These are phyloP conservation scores for Eutreptiella sp. DNA, from an alignment of 208 protist genomes.

Conservation along the genomic window DNA sequence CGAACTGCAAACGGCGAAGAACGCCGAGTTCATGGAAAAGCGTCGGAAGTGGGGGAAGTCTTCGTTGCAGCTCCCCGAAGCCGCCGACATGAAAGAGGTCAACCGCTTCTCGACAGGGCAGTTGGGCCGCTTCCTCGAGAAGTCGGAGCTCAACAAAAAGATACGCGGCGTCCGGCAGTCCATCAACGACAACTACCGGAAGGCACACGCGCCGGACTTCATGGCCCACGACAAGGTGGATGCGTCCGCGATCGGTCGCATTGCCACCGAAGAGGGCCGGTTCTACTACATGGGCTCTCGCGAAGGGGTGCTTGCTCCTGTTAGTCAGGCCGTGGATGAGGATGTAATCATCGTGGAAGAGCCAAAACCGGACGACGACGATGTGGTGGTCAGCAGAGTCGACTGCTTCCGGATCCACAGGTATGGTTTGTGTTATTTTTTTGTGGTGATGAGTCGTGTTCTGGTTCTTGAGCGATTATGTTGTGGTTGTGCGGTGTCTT, in stretches of 20 bases:
- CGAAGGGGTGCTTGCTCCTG: no score
- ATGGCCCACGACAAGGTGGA: neutral
- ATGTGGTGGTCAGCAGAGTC: no score
- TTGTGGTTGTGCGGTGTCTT: no score
- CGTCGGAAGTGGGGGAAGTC: no score
- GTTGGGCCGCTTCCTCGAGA: neutral
- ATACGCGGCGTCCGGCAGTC: neutral
- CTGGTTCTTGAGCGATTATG: no score
- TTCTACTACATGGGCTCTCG: slow-evolving; percentile 11
- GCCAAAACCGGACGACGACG: neutral
- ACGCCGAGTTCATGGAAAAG: no score
- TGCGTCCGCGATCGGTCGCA: neutral
- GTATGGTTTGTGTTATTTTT: no score
- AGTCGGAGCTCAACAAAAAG: slow-evolving; percentile 5
- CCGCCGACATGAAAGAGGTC: neutral
- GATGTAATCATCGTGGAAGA: neutral
- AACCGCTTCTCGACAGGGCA: neutral
- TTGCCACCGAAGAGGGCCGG: neutral
- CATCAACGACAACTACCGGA: neutral
- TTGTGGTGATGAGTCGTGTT: no score
- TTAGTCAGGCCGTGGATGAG: no score
- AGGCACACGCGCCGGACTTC: neutral
- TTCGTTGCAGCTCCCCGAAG: neutral
- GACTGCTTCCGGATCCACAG: no score
- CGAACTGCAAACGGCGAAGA: no score